Percentiles rank a stretch among this genome's conserved stretches.
Evolutionary conservation across 2,329 filamentous ascomycete genomes (phyloP).

Genomic region (Scopulariopsis brevicaulis): DNA sequence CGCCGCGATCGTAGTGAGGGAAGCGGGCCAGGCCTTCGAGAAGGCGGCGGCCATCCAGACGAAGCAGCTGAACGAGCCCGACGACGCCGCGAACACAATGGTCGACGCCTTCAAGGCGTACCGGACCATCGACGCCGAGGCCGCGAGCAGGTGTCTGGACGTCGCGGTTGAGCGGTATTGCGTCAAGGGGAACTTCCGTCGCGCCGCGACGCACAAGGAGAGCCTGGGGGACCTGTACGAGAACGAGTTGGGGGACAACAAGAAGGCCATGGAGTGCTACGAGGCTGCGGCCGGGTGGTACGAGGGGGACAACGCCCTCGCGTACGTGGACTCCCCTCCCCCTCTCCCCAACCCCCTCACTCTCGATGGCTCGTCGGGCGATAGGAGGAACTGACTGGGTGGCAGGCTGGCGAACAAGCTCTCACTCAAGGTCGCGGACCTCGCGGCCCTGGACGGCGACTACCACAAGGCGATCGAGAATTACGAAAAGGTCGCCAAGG

Average conservation of each 20-base stretch:
- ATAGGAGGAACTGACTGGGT: neutral
- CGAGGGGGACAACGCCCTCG: constrained; percentile 73
- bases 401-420: constrained; percentile 80
- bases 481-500: constrained; percentile 73
- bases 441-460: constrained; percentile 70
- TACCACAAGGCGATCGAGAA: constrained; percentile 74
- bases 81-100: constrained; percentile 81
- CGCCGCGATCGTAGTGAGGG: constrained; percentile 46
- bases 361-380: neutral
- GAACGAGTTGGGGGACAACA: constrained; percentile 65
- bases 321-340: constrained; percentile 38
- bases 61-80: constrained; percentile 75
- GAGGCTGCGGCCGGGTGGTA: constrained; percentile 84
- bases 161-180: constrained; percentile 79
- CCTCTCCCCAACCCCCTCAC: neutral
- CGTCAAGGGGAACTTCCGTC: constrained; percentile 77
- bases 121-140: constrained; percentile 70
- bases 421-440: constrained; percentile 83
- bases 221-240: constrained; percentile 80
- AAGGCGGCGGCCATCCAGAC: constrained; percentile 72
- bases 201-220: constrained; percentile 85
- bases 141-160: constrained; percentile 71
- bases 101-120: constrained; percentile 95
- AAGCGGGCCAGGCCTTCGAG: constrained; percentile 81
- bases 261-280: constrained; percentile 71